A percentile compares a stretch with the other conserved stretches of the same genome.
phyloP scores from a whole-genome alignment of 2,329 filamentous ascomycete species.

The Arthrobotrys megalospora region DNA sequence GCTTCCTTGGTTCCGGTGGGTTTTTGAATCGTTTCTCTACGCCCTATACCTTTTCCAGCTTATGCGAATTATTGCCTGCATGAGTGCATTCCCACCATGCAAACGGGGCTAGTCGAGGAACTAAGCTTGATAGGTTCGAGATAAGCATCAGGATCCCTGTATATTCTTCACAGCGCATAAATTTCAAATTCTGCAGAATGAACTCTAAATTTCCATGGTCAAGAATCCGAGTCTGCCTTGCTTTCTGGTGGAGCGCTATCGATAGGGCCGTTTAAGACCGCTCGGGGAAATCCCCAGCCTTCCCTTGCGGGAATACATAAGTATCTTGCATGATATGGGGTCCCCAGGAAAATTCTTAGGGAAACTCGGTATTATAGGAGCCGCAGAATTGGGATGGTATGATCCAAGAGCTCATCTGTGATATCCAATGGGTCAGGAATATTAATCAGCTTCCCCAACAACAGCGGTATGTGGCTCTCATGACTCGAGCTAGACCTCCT shows the following conservation, averaged over 20 bases:
- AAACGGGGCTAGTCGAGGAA: constrained; percentile 2
- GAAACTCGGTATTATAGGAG: background rate
- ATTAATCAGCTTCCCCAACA: background rate
- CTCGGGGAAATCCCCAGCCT: background rate
- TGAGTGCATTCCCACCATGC: background rate
- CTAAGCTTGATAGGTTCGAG: constrained; percentile 6
- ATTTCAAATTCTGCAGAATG: constrained; percentile 23
- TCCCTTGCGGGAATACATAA: background rate
- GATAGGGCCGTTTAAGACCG: background rate
- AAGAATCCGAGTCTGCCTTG: constrained; percentile 14
- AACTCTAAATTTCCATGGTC: constrained; percentile 11
- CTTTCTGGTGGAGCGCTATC: constrained; percentile 4
- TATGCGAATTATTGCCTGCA: too few relatives aligned
- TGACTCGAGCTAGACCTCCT: constrained; percentile 4
- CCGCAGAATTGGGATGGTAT: background rate
- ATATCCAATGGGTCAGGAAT: background rate
- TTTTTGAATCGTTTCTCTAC: constrained; percentile 2
- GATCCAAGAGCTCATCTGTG: background rate
- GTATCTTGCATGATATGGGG: constrained; percentile 23
- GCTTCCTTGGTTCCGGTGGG: background rate
- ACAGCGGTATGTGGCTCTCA: background rate
- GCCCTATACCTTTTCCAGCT: too few relatives aligned
- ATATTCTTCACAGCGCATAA: constrained; percentile 21
- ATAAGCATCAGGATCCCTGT: constrained; percentile 20
- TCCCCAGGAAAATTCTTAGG: constrained; percentile 14